These are phyloP conservation scores for Wallacemonas collosoma DNA, from an alignment of 208 protist genomes.

Conservation along the genomic window DNA sequence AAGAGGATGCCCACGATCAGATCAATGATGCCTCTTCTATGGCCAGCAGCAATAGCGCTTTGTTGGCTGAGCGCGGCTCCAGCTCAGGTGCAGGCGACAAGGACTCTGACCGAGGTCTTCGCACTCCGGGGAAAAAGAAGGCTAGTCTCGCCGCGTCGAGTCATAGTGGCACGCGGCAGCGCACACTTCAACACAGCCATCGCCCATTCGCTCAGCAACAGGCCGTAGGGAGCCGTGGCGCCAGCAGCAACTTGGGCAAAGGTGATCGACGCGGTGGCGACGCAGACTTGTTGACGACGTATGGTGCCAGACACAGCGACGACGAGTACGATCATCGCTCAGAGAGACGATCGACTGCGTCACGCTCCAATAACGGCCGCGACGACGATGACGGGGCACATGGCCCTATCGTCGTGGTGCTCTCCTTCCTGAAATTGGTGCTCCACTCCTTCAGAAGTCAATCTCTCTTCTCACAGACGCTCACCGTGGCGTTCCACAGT, in stretches of 20 bases:
- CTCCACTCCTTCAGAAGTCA: background rate
- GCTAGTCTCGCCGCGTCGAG: background rate
- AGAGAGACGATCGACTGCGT: background rate
- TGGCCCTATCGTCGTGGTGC: background rate
- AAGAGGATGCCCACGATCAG: background rate
- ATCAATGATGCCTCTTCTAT: background rate
- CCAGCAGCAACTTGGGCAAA: conserved; percentile 1
- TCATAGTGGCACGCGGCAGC: background rate
- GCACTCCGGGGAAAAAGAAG: background rate
- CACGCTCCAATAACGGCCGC: background rate
- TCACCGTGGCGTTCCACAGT: conserved; percentile 34
- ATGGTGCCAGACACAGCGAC: background rate
- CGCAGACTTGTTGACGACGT: background rate
- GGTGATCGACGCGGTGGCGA: background rate
- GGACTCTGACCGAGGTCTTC: background rate
- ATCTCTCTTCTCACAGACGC: conserved; percentile 8
- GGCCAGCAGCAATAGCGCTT: conserved; percentile 7
- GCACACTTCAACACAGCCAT: background rate
- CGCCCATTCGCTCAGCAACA: background rate
- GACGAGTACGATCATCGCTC: conserved; percentile 2
- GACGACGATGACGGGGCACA: background rate
- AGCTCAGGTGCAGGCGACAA: background rate
- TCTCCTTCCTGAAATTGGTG: background rate
- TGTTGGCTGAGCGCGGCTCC: conserved; percentile 6
- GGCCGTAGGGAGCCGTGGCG: background rate